A percentile compares a stretch with the other conserved stretches of the same genome.
phyloP scores from a whole-genome alignment of 2,329 filamentous ascomycete genomes.

The Akanthomyces uredinophilus region DNA sequence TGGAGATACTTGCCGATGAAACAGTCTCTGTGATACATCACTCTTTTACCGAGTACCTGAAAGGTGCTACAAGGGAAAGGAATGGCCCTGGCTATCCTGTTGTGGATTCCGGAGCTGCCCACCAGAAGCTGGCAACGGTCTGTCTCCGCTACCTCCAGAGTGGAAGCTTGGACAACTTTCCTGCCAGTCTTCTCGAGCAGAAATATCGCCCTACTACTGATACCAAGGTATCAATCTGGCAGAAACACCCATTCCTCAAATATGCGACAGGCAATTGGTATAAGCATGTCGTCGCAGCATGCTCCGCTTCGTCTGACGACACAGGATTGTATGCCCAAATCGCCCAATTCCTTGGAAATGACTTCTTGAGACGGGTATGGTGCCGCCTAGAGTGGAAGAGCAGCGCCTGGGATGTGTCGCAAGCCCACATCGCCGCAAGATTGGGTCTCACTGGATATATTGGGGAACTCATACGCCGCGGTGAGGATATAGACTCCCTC shows the following conservation, averaged over 20 bases:
- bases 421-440: neutral
- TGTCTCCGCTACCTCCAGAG: slow-evolving; percentile 2
- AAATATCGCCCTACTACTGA: neutral
- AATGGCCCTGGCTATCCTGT: slow-evolving; percentile 18
- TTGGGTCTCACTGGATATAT: neutral
- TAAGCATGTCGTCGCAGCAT: slow-evolving; percentile 19
- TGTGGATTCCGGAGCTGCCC: neutral
- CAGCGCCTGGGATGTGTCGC: neutral
- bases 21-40: slow-evolving; percentile 42
- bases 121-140: neutral
- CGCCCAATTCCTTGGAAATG: neutral
- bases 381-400: slow-evolving; percentile 14
- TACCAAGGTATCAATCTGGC: neutral
- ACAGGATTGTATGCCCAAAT: neutral
- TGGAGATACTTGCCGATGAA: slow-evolving; percentile 42
- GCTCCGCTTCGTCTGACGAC: neutral
- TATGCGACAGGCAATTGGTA: slow-evolving; percentile 29
- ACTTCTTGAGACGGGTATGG: slow-evolving; percentile 17
- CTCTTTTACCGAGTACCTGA: slow-evolving; percentile 43
- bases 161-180: neutral
- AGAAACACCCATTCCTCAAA: slow-evolving; percentile 24
- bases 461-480: neutral
- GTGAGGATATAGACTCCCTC: slow-evolving; percentile 11
- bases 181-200: neutral
- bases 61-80: slow-evolving; percentile 18